Evolutionary conservation across 2,329 filamentous ascomycete species (phyloP), one percentile per base, ranked within the genome.

Genomic region (Microcera coccophila): DNA sequence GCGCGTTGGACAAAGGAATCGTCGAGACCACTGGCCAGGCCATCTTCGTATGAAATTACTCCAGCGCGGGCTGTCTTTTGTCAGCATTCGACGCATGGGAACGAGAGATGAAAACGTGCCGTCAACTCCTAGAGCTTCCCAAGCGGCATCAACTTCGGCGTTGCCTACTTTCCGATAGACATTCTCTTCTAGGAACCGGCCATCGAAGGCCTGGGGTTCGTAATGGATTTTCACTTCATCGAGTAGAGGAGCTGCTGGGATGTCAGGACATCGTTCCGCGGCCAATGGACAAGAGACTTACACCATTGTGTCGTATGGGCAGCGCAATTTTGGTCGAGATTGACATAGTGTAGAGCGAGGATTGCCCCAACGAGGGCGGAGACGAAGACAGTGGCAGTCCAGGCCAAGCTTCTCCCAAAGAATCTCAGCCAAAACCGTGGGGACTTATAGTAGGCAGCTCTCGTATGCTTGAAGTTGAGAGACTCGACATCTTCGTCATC

Each of bases 111-210:
- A 3, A 22, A 5, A 42, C 71, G 48, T 47, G 78, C 75, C 79
- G 14, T 76, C 68, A 4, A 66, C 55, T 1, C 62, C 64, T 0
- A 67, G 46, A 7, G 56, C 61, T 12, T 63, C 68, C 79, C 79
- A 83, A 0, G 78, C 79, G 3, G 67, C 69, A 46, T 83, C 79
- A 0, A 80, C 76, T 38, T 77, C 73, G 0, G 74, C 70, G 0
- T 72, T 66, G 2, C 68, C 73, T 11, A 66, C 57, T 44, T 70
- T 65, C 2, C 78, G 72, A 53, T 75, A 83, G 14, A 75, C 60
- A 19, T 73, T 74, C 49, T 79, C 71, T 1, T 76, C 62, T 41
- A 80, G 52, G 16, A 83, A 76, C 0, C 73, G 74, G 0, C 78
- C 79, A 47, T 83, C 79, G 59, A 81, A 83, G 2, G 50, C 50